Evolutionary conservation across 495 filamentous ascomycete species (phyloP).

Genomic region (Xylaria castorea): DNA sequence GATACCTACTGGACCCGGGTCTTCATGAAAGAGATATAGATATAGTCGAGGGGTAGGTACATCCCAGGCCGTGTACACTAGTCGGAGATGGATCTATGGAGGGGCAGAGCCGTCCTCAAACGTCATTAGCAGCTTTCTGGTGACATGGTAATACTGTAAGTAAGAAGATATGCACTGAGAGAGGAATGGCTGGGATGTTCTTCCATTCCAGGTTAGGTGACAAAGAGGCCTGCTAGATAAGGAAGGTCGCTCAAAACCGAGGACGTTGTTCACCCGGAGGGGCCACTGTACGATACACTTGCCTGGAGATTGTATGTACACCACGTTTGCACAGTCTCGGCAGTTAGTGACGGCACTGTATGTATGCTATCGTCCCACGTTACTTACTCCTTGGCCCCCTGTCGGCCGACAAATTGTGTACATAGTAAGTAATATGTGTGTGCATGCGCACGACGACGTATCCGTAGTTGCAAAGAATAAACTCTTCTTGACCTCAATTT

Average conservation of each 20-base stretch:
- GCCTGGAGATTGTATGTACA: neutral
- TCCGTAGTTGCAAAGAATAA: neutral
- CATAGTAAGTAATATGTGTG: too few species aligned
- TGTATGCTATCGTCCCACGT: neutral
- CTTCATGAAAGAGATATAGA: neutral
- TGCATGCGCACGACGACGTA: too few species aligned
- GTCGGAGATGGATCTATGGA: slow-evolving; percentile 10
- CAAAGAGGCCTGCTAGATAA: slow-evolving; percentile 9
- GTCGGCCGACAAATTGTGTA: neutral
- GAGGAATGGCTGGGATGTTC: neutral
- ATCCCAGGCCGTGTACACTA: neutral
- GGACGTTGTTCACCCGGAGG: neutral
- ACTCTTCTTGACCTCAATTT: neutral
- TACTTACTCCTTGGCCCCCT: neutral
- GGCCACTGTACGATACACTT: neutral
- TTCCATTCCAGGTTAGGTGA: neutral
- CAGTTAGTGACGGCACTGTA: slow-evolving; percentile 5
- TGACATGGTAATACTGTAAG: neutral
- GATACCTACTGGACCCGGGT: neutral
- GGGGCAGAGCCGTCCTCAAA: slow-evolving; percentile 8
- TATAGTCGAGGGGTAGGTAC: neutral
- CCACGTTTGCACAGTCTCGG: neutral
- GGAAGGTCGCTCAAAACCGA: neutral
- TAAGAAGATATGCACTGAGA: neutral
- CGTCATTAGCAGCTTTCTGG: slow-evolving; percentile 2